These are phyloP conservation scores for Mrakia hoshinonis DNA, from an alignment of 768 basidiomycete species.

Conservation along the genomic window DNA sequence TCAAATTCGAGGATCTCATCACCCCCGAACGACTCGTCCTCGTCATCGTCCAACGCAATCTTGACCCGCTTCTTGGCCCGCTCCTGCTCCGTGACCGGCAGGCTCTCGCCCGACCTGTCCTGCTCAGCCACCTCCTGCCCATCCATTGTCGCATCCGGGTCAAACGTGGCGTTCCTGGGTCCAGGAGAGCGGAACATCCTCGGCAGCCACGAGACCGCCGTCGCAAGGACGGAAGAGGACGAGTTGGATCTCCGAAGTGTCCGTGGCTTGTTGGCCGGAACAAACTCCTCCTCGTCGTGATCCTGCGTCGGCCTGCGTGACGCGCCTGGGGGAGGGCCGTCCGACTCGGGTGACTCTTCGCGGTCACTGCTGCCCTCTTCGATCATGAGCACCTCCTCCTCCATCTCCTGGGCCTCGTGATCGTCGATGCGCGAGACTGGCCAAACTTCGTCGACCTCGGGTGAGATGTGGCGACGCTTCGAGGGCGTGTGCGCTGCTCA, in stretches of 20 bases:
- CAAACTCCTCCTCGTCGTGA: background rate
- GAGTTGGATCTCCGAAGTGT: background rate
- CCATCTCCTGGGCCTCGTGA: conserved; percentile 1
- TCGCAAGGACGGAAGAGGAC: conserved; percentile 10
- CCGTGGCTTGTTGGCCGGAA: background rate
- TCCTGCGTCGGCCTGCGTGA: background rate
- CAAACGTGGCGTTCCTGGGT: background rate
- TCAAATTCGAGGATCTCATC: background rate
- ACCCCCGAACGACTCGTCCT: background rate
- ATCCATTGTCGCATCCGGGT: background rate
- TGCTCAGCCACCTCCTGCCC: background rate
- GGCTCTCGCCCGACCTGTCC: background rate
- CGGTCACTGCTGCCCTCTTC: background rate
- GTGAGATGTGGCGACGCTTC: background rate
- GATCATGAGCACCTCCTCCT: conserved; percentile 10
- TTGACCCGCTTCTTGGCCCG: background rate
- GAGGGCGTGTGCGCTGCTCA: background rate
- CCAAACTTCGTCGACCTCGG: no score
- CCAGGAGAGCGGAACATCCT: conserved; percentile 22
- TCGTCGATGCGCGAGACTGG: background rate
- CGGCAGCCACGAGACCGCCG: conserved; percentile 24
- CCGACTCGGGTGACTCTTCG: no score
- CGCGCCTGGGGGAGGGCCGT: background rate
- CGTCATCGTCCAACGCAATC: background rate
- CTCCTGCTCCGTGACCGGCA: background rate